Evolutionary conservation across 2,329 filamentous ascomycete species (phyloP).

Genomic region (Aureobasidium pullulans): DNA sequence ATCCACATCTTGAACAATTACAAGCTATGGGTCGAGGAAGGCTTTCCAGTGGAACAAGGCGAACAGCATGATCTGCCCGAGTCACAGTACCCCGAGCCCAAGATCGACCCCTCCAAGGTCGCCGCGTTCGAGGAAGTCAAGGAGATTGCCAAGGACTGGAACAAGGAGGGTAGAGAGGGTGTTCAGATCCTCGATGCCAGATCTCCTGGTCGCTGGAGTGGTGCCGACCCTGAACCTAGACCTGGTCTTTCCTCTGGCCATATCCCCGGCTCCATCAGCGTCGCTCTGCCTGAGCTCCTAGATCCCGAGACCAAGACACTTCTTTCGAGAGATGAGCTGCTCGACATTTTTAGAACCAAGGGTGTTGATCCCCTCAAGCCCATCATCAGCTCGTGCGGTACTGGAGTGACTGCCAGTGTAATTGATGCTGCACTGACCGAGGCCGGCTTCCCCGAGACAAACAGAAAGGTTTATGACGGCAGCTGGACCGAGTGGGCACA

Average conservation of each 20-base stretch:
- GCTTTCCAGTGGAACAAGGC: slow-evolving; percentile 74
- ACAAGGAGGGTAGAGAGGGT: slow-evolving; percentile 75
- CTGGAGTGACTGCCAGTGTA: slow-evolving; percentile 86
- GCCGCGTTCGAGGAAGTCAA: slow-evolving; percentile 76
- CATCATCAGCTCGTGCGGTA: slow-evolving; percentile 84
- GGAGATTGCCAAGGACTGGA: slow-evolving; percentile 65
- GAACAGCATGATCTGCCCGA: slow-evolving; percentile 45
- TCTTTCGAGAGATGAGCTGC: slow-evolving; percentile 63
- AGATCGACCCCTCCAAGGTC: slow-evolving; percentile 54
- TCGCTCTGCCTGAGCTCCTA: slow-evolving; percentile 73
- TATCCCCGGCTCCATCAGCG: slow-evolving; percentile 77
- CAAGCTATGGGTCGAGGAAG: slow-evolving; percentile 81
- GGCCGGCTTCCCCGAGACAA: slow-evolving; percentile 64
- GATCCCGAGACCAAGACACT: slow-evolving; percentile 78
- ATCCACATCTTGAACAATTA: slow-evolving; percentile 96
- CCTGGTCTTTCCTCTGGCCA: slow-evolving; percentile 79
- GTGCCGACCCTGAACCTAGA: slow-evolving; percentile 77
- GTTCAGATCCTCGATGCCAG: slow-evolving; percentile 87
- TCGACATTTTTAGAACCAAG: slow-evolving; percentile 68
- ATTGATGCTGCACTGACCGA: slow-evolving; percentile 80
- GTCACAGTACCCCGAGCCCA: slow-evolving; percentile 36
- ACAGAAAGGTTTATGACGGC: slow-evolving; percentile 80
- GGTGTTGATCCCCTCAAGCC: slow-evolving; percentile 72
- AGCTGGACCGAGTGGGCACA: slow-evolving; percentile 69
- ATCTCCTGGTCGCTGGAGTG: slow-evolving; percentile 70